Evolutionary conservation across 345 rosid genomes (phyloP).

Genomic region (Moricandia arvensis): DNA sequence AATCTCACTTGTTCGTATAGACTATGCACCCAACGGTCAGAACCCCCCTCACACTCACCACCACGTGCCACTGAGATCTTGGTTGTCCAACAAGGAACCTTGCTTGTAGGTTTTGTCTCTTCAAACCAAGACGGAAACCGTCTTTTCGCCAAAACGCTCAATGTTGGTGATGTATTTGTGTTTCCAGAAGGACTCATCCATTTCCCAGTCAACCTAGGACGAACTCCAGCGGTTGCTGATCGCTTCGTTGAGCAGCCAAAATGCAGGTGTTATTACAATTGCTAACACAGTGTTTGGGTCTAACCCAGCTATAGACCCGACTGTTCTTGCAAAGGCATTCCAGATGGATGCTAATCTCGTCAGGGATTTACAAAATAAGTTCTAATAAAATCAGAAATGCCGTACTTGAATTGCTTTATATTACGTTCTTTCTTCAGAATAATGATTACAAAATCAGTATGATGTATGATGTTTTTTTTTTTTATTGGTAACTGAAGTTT

Average conservation of each 20-base stretch:
- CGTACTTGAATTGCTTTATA: neutral
- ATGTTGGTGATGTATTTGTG: slow-evolving; percentile 34
- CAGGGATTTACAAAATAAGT: slow-evolving; percentile 20
- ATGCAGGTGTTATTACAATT: slow-evolving; percentile 29
- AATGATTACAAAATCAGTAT: slow-evolving; percentile 2
- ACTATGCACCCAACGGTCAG: slow-evolving; percentile 34
- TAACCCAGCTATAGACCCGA: slow-evolving; percentile 18
- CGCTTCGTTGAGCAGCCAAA: slow-evolving; percentile 32
- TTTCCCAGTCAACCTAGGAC: slow-evolving; percentile 43
- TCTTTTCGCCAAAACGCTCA: slow-evolving; percentile 22
- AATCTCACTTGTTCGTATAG: slow-evolving; percentile 30
- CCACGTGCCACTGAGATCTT: slow-evolving; percentile 26
- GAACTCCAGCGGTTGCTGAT: slow-evolving; percentile 30
- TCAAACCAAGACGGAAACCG: slow-evolving; percentile 41
- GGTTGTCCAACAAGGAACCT: slow-evolving; percentile 38
- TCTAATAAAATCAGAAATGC: neutral
- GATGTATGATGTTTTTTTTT: slow-evolving; percentile 3
- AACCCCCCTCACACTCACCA: slow-evolving; percentile 35
- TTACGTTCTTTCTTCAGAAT: slow-evolving; percentile 6
- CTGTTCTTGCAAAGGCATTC: slow-evolving; percentile 27
- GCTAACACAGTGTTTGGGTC: slow-evolving; percentile 37
- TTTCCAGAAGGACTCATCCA: slow-evolving; percentile 38
- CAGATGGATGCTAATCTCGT: slow-evolving; percentile 23
- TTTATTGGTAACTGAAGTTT: neutral
- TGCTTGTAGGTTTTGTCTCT: slow-evolving; percentile 43